A percentile compares a stretch with the other conserved stretches of the same genome.
Evolutionary conservation across 208 protist genomes (phyloP).

Genomic region (Crithidia bombi): DNA sequence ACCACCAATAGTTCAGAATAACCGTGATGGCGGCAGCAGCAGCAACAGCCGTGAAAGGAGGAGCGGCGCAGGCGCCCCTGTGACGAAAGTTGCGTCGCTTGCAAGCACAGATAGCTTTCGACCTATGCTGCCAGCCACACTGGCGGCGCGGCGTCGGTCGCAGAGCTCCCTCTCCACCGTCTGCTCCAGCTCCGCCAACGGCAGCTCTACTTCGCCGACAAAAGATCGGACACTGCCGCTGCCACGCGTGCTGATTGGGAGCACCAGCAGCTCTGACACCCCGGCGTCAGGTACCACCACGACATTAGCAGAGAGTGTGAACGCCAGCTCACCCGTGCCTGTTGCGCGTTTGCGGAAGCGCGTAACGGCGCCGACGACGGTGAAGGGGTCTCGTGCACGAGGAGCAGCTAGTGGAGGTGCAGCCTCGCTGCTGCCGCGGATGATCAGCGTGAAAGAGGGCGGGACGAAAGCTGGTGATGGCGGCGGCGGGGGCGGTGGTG

Average conservation of each 20-base stretch:
- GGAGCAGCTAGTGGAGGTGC: no score
- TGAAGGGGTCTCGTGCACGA: background rate
- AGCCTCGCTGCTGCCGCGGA: background rate
- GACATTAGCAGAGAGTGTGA: no score
- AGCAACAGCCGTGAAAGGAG: background rate
- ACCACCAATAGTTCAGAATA: no score
- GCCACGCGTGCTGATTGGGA: background rate
- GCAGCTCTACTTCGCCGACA: background rate
- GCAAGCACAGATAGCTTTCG: background rate
- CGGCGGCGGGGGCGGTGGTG: no score
- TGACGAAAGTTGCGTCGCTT: no score
- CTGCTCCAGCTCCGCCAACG: background rate
- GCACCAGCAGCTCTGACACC: no score
- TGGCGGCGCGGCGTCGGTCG: background rate
- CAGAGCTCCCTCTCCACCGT: conserved; percentile 8
- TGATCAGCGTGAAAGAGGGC: background rate
- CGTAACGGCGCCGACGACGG: background rate
- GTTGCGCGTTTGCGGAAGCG: no score
- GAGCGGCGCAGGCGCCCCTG: background rate
- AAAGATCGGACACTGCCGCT: background rate
- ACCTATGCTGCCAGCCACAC: conserved; percentile 7
- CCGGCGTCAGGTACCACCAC: background rate
- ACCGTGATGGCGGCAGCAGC: background rate
- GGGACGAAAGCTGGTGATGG: no score
- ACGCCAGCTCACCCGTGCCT: no score